Evolutionary conservation across 2,329 filamentous ascomycete species (phyloP), one percentile per base, ranked within the genome.

Genomic region (Xylariaceae sp.): DNA sequence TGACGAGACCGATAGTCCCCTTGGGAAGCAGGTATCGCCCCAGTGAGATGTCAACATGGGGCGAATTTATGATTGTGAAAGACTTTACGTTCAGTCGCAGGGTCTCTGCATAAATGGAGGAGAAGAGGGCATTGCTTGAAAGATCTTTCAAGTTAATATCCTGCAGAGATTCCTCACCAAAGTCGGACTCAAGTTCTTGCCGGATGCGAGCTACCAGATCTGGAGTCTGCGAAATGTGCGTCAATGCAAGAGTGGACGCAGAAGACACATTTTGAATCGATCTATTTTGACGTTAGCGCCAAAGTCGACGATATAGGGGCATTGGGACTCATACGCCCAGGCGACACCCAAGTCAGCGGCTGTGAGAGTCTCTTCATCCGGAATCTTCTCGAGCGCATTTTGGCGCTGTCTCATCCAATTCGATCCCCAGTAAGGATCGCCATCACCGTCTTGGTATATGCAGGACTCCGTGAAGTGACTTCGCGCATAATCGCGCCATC

Each of bases 371-470:
- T 57, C 58, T 17, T 63, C 53, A 41, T 64, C 60, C 13, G 57
- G 53, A 5, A 15, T 41, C 18, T 9, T 6, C 7, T 17, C 18
- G 13, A 55, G 35, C 4, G 35, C 3, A 9, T 47, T 17, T n/a
- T 62, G 57, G 1, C 55, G 56, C 1, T 58, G 5, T 15, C 61
- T 50, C 35, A 62, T 57, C n/a, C 51, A 39, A 1, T 47, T 34
- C 2, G 59, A 63, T 7, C 64, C 64, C 63, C 63, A 66, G 17
- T 51, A 59, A 2, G 63, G 61, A 39, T 63, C 64, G 7, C 57
- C 55, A 45, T 64, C 64, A 6, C 49, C 53, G 13, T 60, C 58
- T 6, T 15, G n/a, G 9, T 41, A 2, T 9, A 56, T 50, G 7
- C 11, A 5, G 6, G 2, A 13, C 11, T 56, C 53, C 7, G 2